These are phyloP conservation scores for Lasiodiplodia gonubiensis DNA, from an alignment of 2,329 filamentous ascomycete genomes.

Conservation along the genomic window DNA sequence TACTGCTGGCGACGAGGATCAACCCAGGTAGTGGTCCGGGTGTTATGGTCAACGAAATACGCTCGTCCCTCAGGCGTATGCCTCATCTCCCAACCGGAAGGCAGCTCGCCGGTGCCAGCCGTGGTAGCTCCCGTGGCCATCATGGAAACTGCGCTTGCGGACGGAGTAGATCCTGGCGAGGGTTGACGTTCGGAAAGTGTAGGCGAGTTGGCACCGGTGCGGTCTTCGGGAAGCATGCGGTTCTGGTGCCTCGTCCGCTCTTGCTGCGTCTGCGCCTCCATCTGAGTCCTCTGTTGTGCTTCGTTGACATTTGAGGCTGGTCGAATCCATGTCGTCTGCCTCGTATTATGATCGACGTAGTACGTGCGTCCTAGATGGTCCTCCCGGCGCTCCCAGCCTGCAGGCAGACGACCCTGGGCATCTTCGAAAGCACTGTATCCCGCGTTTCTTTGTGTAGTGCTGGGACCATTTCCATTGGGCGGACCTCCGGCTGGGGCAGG, in stretches of 20 bases:
- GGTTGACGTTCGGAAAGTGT: constrained; percentile 65
- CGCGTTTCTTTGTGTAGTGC: constrained; percentile 36
- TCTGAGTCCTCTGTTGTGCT: constrained; percentile 75
- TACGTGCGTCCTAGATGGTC: constrained; percentile 95
- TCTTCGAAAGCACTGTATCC: constrained; percentile 92
- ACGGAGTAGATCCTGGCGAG: constrained; percentile 45
- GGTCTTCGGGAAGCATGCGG: constrained; percentile 91
- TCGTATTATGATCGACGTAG: constrained; percentile 97
- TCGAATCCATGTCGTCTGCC: constrained; percentile 94
- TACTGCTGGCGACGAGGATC: constrained; percentile 97
- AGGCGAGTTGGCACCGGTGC: constrained; percentile 91
- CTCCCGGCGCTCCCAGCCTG: constrained; percentile 94
- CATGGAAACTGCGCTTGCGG: constrained; percentile 74
- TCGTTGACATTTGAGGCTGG: constrained; percentile 80
- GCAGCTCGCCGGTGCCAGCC: constrained; percentile 91
- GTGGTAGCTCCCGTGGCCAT: constrained; percentile 95
- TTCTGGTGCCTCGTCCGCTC: constrained; percentile 95
- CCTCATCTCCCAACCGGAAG: constrained; percentile 94
- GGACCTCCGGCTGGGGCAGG: constrained; percentile 37
- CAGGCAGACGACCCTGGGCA: constrained; percentile 86
- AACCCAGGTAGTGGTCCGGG: constrained; percentile 96
- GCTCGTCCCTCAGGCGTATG: constrained; percentile 92
- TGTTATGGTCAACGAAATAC: constrained; percentile 99
- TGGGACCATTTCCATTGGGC: constrained; percentile 49
- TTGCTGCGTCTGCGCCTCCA: constrained; percentile 89